These are phyloP conservation scores for Penicillium sp. DNA, from an alignment of 2,329 filamentous ascomycete genomes.

Conservation along the genomic window DNA sequence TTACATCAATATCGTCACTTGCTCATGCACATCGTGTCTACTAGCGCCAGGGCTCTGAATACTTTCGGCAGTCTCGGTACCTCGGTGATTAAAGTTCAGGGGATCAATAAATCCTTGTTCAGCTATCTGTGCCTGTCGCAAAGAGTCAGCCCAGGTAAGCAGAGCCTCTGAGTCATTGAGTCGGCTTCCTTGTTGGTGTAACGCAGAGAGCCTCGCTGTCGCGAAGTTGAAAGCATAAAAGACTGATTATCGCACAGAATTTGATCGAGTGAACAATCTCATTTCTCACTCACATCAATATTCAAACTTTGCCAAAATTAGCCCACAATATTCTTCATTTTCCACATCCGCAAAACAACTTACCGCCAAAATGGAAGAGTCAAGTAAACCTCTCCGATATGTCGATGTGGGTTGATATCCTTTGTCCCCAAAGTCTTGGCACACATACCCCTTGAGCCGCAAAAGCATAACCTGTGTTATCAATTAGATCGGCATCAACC, in stretches of 20 bases:
- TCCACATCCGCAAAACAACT: slow-evolving; percentile 18
- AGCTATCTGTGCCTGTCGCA: not conserved
- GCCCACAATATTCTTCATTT: slow-evolving; percentile 15
- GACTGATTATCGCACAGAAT: slow-evolving; percentile 15
- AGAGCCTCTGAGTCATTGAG: not conserved
- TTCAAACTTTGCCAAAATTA: not conserved
- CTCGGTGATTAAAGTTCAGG: slow-evolving; percentile 15
- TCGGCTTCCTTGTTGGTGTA: not conserved
- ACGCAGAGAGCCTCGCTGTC: not conserved
- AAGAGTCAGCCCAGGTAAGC: not conserved
- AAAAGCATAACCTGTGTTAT: not conserved
- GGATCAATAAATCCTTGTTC: slow-evolving; percentile 14
- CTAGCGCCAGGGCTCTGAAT: slow-evolving; percentile 22
- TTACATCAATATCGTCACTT: not conserved
- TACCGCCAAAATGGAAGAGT: slow-evolving; percentile 43
- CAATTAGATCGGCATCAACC: slow-evolving; percentile 83
- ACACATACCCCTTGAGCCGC: not conserved
- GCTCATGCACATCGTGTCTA: slow-evolving; percentile 29
- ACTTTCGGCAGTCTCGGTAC: slow-evolving; percentile 22
- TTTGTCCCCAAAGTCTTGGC: not conserved
- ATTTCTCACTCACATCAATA: slow-evolving; percentile 9
- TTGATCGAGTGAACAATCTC: not conserved
- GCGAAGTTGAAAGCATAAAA: not conserved
- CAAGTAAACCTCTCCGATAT: slow-evolving; percentile 49
- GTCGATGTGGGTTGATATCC: slow-evolving; percentile 51